Percentiles rank a stretch among this genome's conserved stretches.
Conservation (phyloP, 2,329 filamentous ascomycete species). For the Pseudogymnoascus sp. region DNA sequence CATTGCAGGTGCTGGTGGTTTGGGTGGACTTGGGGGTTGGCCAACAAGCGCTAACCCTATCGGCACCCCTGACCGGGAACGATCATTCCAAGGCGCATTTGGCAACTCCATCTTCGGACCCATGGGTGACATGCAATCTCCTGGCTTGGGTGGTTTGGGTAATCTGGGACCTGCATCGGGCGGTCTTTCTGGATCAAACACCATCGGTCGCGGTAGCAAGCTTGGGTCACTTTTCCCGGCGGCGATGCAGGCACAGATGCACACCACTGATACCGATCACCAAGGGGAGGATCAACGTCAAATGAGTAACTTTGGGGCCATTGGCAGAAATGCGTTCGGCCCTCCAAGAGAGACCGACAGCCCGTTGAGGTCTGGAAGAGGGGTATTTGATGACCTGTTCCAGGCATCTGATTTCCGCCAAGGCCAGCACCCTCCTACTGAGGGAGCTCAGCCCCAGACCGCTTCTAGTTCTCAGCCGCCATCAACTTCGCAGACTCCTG, state of each 20-base stretch:
- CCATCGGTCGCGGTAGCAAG: slow-evolving; percentile 70
- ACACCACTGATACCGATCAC: slow-evolving; percentile 58
- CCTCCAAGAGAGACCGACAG: slow-evolving; percentile 53
- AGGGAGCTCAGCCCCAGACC: slow-evolving; percentile 21
- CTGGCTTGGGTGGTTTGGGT: slow-evolving; percentile 56
- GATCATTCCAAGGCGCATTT: slow-evolving; percentile 53
- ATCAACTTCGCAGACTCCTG: slow-evolving; percentile 22
- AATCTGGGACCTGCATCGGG: slow-evolving; percentile 58
- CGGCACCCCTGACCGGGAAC: slow-evolving; percentile 61
- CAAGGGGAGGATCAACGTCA: slow-evolving; percentile 56
- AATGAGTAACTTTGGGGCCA: slow-evolving; percentile 56
- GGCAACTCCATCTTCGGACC: slow-evolving; percentile 75
- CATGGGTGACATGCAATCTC: slow-evolving; percentile 71
- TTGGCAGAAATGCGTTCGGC: slow-evolving; percentile 55
- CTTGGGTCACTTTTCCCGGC: slow-evolving; percentile 80
- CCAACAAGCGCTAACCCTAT: slow-evolving; percentile 51
- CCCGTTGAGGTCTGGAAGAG: slow-evolving; percentile 48
- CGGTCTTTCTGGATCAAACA: slow-evolving; percentile 51
- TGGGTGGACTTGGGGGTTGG: slow-evolving; percentile 38
- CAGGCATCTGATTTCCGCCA: slow-evolving; percentile 17
- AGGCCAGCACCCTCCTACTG: slow-evolving; percentile 24
- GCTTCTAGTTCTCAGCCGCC: slow-evolving; percentile 15
- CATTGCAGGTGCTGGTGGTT: slow-evolving; percentile 47
- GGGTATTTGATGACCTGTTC: slow-evolving; percentile 46
- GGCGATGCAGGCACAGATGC: slow-evolving; percentile 88